Percentiles rank a stretch among this genome's conserved stretches.
Evolutionary conservation across 2,329 filamentous ascomycete genomes (phyloP).

Genomic region (Cordyceps cateniannulata): DNA sequence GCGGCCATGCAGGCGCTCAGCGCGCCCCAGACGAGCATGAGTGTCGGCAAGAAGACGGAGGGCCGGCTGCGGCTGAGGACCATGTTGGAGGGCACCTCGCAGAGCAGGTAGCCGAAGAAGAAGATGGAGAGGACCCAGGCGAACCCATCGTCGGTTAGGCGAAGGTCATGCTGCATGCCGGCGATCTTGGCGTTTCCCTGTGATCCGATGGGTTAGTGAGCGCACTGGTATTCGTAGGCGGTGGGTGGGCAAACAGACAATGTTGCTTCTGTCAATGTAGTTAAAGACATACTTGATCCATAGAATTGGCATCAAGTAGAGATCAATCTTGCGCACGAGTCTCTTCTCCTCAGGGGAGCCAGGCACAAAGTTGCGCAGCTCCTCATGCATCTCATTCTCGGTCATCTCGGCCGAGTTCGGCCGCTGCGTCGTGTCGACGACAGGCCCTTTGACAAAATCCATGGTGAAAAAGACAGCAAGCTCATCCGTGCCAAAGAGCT

Average conservation of each 20-base stretch:
- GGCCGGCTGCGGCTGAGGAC: constrained; percentile 46
- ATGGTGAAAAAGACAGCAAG: background rate
- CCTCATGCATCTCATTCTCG: constrained; percentile 19
- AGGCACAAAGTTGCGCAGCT: constrained; percentile 23
- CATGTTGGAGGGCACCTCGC: constrained; percentile 52
- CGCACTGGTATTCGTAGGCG: background rate
- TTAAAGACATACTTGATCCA: constrained; percentile 38
- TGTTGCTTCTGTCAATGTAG: constrained; percentile 25
- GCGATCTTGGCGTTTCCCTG: constrained; percentile 54
- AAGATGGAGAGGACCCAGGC: constrained; percentile 53
- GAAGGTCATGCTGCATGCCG: constrained; percentile 42
- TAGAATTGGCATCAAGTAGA: constrained; percentile 42
- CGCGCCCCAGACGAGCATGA: constrained; percentile 49
- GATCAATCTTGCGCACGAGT: constrained; percentile 29
- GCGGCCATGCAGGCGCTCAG: constrained; percentile 50
- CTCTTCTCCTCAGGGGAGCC: constrained; percentile 18
- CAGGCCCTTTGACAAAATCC: background rate
- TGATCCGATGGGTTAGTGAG: background rate
- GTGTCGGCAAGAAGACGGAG: constrained; percentile 44
- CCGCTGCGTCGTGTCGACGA: background rate
- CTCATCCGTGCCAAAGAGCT: background rate
- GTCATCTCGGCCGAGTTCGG: constrained; percentile 11
- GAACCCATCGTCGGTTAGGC: constrained; percentile 41
- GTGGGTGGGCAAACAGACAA: constrained; percentile 16
- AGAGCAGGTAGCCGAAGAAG: constrained; percentile 49